Conservation (phyloP, 768 basidiomycete genomes). For the Asterophora lycoperdoides region DNA sequence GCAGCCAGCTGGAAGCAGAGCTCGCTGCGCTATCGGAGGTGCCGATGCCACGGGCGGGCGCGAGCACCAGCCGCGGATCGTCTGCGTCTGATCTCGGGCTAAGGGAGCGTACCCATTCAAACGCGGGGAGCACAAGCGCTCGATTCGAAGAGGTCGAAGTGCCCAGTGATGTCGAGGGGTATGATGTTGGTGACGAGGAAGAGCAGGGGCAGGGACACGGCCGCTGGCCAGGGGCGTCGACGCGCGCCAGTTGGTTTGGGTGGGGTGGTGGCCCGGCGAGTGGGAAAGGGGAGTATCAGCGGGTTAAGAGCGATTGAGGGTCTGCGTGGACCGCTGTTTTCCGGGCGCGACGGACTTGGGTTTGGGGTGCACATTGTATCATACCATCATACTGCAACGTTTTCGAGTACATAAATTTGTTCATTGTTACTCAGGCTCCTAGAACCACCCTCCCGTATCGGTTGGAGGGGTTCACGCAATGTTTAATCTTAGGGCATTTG, state of each 20-base stretch:
- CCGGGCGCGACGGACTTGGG: too few relatives aligned
- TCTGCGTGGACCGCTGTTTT: too few relatives aligned
- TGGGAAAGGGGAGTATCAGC: slow-evolving; percentile 41
- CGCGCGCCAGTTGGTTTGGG: slow-evolving; percentile 48
- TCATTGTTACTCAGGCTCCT: too few relatives aligned
- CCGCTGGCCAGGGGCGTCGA: slow-evolving; percentile 21
- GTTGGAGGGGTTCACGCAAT: too few relatives aligned
- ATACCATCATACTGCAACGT: too few relatives aligned
- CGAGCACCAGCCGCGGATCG: slow-evolving; percentile 25
- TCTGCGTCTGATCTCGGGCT: slow-evolving; percentile 24
- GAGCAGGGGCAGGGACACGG: slow-evolving; percentile 9
- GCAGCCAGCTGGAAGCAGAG: slow-evolving; percentile 53
- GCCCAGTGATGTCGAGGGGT: slow-evolving; percentile 66
- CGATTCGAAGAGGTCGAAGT: slow-evolving; percentile 68
- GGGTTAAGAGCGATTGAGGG: slow-evolving; percentile 48
- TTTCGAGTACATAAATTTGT: too few relatives aligned
- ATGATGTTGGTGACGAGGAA: slow-evolving; percentile 38
- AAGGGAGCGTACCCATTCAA: slow-evolving; percentile 41
- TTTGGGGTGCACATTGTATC: too few relatives aligned
- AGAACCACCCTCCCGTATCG: too few relatives aligned
- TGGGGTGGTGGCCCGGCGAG: slow-evolving; percentile 40
- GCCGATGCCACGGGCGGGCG: slow-evolving; percentile 28
- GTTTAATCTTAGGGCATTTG: too few relatives aligned
- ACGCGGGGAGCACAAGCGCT: slow-evolving; percentile 30
- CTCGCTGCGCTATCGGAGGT: slow-evolving; percentile 42